A percentile compares a stretch with the other conserved stretches of the same genome.
These are phyloP conservation scores for Erythrobasidium hasegawianum DNA, from an alignment of 1,284 basidiomycete genomes.

Conservation along the genomic window DNA sequence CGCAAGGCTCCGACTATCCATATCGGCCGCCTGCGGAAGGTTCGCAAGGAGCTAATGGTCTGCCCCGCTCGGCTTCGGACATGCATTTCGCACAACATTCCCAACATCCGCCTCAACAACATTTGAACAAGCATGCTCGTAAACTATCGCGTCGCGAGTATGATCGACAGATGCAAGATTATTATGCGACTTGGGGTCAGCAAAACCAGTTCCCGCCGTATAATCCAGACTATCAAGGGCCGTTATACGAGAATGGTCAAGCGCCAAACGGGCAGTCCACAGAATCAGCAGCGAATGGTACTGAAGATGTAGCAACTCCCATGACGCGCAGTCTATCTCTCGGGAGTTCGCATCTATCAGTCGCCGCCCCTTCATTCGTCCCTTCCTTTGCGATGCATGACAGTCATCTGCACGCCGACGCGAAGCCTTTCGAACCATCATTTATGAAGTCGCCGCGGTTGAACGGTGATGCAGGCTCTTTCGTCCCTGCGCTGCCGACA, in stretches of 20 bases:
- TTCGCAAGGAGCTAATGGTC: not conserved
- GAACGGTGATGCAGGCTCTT: conserved; percentile 12
- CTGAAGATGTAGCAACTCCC: not conserved
- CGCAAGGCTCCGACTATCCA: conserved; percentile 8
- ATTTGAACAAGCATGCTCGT: not conserved
- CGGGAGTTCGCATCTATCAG: not conserved
- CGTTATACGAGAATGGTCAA: too few relatives aligned
- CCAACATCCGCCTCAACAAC: not conserved
- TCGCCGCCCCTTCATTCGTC: too few relatives aligned
- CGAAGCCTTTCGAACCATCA: conserved; percentile 13
- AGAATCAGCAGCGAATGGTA: not conserved
- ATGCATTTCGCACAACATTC: not conserved
- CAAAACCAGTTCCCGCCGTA: conserved; percentile 2
- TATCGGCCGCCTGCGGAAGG: conserved; percentile 4
- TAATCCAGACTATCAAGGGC: too few relatives aligned
- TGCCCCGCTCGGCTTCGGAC: conserved; percentile 3
- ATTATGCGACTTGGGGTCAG: conserved; percentile 2
- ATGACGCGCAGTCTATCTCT: not conserved
- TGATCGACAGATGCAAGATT: conserved; percentile 13
- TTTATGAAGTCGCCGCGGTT: conserved; percentile 14
- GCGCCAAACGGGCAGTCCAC: not conserved
- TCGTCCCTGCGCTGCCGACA: conserved; percentile 1
- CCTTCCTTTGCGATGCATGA: too few relatives aligned
- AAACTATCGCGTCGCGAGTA: not conserved
- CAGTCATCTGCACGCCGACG: conserved; percentile 24